These are phyloP conservation scores for Dioscorea zingiberensis DNA, from an alignment of 106 monocot species.

Conservation along the genomic window DNA sequence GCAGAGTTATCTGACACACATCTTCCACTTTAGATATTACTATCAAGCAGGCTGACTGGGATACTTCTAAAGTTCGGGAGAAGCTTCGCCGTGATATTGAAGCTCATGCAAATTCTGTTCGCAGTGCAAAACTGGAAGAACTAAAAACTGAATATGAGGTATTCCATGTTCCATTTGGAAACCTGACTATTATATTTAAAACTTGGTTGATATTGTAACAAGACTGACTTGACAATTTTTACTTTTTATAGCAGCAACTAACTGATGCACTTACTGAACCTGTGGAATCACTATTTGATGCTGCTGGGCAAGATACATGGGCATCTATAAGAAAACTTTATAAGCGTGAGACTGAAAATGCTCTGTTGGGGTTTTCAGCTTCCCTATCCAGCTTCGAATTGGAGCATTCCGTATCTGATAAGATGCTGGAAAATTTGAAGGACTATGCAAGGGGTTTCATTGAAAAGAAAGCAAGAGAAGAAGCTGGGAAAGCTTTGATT, in stretches of 20 bases:
- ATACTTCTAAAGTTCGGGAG: constrained; percentile 38
- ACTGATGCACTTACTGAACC: constrained; percentile 52
- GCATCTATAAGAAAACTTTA: constrained; percentile 53
- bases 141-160: constrained; percentile 52
- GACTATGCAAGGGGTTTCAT: constrained; percentile 54
- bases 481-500: constrained; percentile 56
- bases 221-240: neutral
- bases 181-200: neutral
- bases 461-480: constrained; percentile 61
- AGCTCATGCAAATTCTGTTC: constrained; percentile 40
- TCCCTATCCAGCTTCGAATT: constrained; percentile 58
- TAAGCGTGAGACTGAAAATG: constrained; percentile 43
- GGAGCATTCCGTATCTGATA: constrained; percentile 33
- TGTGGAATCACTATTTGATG: constrained; percentile 52
- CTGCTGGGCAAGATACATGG: constrained; percentile 58
- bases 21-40: constrained; percentile 27
- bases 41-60: constrained; percentile 56
- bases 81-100: constrained; percentile 62
- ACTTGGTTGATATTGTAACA: too few species aligned
- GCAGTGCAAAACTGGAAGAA: constrained; percentile 41
- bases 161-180: neutral
- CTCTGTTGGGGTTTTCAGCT: constrained; percentile 29
- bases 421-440: constrained; percentile 34
- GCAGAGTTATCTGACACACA: neutral
- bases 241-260: constrained; percentile 33